phyloP scores from a whole-genome alignment of 2,329 filamentous ascomycete genomes.

The Apiospora rasikravindrae region DNA sequence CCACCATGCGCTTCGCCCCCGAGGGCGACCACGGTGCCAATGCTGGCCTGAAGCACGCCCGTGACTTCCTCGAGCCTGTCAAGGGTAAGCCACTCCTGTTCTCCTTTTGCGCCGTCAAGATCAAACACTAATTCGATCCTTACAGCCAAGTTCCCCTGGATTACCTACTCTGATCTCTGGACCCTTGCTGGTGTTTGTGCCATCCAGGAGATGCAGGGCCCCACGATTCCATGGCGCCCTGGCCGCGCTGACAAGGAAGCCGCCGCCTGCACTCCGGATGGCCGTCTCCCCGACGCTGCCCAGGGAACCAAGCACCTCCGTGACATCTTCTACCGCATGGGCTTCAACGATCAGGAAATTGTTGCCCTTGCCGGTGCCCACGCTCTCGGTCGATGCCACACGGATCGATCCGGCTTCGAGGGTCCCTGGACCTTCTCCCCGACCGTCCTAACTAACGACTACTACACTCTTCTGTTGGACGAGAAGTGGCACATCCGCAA shows the following conservation, averaged over 20 bases:
- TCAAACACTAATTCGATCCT: constrained; percentile 26
- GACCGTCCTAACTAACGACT: constrained; percentile 93
- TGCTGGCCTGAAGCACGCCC: constrained; percentile 82
- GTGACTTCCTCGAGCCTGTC: constrained; percentile 87
- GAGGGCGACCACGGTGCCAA: constrained; percentile 93
- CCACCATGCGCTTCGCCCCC: constrained; percentile 93
- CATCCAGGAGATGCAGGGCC: constrained; percentile 95
- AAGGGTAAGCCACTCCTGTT: constrained; percentile 65
- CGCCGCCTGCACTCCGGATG: constrained; percentile 88
- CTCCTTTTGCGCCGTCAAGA: neutral
- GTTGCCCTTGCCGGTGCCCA: constrained; percentile 88
- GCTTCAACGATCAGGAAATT: constrained; percentile 96
- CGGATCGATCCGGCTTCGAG: constrained; percentile 83
- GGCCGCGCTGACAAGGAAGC: constrained; percentile 82
- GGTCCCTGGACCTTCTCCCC: constrained; percentile 94
- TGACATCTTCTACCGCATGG: constrained; percentile 94
- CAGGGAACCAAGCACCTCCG: constrained; percentile 84
- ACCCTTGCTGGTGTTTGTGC: constrained; percentile 84
- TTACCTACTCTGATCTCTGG: constrained; percentile 96
- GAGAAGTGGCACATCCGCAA: constrained; percentile 94
- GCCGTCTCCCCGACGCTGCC: constrained; percentile 79
- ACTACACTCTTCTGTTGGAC: constrained; percentile 82
- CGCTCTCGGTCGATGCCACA: constrained; percentile 88
- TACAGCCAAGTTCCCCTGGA: constrained; percentile 85
- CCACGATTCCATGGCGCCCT: constrained; percentile 84